Percentiles rank a stretch among this genome's conserved stretches.
Conservation (phyloP, 192 early-diverging fungal genomes). For the Geranomyces michiganensis region DNA sequence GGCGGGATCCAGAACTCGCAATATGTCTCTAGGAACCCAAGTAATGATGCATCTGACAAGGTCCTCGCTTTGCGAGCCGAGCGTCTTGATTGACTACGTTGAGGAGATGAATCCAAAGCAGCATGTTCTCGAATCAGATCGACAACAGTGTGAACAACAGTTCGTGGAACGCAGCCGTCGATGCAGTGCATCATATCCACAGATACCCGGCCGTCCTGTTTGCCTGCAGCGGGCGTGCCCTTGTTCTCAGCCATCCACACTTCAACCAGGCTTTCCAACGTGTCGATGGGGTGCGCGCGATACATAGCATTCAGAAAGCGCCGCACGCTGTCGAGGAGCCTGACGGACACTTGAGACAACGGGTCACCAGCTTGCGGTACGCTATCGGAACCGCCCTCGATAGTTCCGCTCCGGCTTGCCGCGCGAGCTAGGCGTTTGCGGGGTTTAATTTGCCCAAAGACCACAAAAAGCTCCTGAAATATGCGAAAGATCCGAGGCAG, state of each 20-base stretch:
- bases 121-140: slow-evolving; percentile 30
- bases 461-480: slow-evolving; percentile 29
- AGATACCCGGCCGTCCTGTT: neutral
- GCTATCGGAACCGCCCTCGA: neutral
- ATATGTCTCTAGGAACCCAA: slow-evolving; percentile 70
- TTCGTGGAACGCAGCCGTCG: slow-evolving; percentile 9
- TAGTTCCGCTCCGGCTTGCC: neutral
- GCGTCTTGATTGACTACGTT: neutral
- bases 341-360: slow-evolving; percentile 47
- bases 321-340: slow-evolving; percentile 51
- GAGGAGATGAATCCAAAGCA: slow-evolving; percentile 8
- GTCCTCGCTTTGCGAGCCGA: slow-evolving; percentile 8
- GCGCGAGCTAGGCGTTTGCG: neutral
- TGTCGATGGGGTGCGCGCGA: slow-evolving; percentile 54
- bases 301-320: slow-evolving; percentile 58
- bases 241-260: slow-evolving; percentile 59
- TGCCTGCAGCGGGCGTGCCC: neutral
- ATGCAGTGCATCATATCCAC: slow-evolving; percentile 37
- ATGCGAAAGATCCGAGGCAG: slow-evolving; percentile 36
- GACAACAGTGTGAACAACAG: slow-evolving; percentile 25
- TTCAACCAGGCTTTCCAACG: slow-evolving; percentile 67
- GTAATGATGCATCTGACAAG: slow-evolving; percentile 60
- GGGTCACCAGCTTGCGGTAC: slow-evolving; percentile 24
- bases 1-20: slow-evolving; percentile 46
- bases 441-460: slow-evolving; percentile 23